These are phyloP conservation scores for Alternaria incomplexa DNA, from an alignment of 2,329 filamentous ascomycete species.

Conservation along the genomic window DNA sequence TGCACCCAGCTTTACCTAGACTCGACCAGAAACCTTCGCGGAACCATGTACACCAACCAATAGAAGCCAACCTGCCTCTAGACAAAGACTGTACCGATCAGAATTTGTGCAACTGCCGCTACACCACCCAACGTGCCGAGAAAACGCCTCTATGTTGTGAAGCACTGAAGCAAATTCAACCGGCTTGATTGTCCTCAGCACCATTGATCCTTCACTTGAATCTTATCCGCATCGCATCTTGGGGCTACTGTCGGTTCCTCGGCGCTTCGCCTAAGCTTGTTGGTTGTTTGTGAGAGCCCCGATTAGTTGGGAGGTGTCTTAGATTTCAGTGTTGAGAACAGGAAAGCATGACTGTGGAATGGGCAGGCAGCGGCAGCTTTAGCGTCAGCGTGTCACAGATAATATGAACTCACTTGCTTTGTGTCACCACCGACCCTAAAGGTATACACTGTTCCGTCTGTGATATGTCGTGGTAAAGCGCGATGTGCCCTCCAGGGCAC, in stretches of 20 bases:
- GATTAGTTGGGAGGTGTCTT: not conserved
- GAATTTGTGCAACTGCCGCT: not conserved
- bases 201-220: not conserved
- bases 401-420: not conserved
- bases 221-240: not conserved
- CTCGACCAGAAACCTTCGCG: not conserved
- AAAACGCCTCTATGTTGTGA: slow-evolving; percentile 12
- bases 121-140: not conserved
- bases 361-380: not conserved
- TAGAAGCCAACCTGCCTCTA: not conserved
- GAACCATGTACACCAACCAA: not conserved
- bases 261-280: not conserved
- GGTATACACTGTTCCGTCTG: not conserved
- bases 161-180: slow-evolving; percentile 8
- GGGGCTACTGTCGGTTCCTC: not conserved
- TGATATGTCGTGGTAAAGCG: not conserved
- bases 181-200: slow-evolving; percentile 3
- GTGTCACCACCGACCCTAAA: not conserved
- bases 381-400: not conserved
- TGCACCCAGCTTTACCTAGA: not conserved
- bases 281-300: not conserved
- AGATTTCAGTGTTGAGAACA: not conserved
- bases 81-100: not conserved
- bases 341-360: not conserved
- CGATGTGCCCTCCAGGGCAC: not conserved